phyloP scores from a whole-genome alignment of 345 rosid genomes.

The Diplotaxis tenuifolia region DNA sequence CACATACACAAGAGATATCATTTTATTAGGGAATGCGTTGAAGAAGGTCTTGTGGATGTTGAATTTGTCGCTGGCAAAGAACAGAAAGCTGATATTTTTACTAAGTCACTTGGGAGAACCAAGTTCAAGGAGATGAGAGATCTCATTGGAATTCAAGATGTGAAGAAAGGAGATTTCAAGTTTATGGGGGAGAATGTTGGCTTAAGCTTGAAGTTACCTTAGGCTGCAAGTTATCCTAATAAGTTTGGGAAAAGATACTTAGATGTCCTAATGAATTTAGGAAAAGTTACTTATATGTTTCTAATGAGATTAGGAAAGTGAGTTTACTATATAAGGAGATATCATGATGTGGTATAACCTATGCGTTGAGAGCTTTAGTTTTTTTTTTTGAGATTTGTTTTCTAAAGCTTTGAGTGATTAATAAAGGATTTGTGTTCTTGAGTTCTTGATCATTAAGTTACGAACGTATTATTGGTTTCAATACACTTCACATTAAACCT shows the following conservation, averaged over 20 bases:
- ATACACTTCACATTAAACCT: conserved; percentile 2
- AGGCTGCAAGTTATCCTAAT: neutral
- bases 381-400: too few relatives aligned
- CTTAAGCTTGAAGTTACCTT: neutral
- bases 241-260: neutral
- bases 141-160: neutral
- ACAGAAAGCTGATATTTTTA: neutral
- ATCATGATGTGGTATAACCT: too few relatives aligned
- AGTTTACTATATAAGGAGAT: neutral
- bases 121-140: neutral
- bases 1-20: too few relatives aligned
- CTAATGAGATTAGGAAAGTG: neutral
- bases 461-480: too few relatives aligned
- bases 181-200: neutral
- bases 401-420: too few relatives aligned
- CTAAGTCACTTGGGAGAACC: neutral
- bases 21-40: neutral
- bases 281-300: too few relatives aligned
- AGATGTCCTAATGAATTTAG: too few relatives aligned
- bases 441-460: too few relatives aligned
- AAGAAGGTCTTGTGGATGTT: too few relatives aligned
- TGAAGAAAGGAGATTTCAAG: neutral
- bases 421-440: too few relatives aligned
- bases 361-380: too few relatives aligned
- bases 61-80: neutral